Conservation (phyloP, 345 rosid species). For the Aquilaria malaccensis region DNA sequence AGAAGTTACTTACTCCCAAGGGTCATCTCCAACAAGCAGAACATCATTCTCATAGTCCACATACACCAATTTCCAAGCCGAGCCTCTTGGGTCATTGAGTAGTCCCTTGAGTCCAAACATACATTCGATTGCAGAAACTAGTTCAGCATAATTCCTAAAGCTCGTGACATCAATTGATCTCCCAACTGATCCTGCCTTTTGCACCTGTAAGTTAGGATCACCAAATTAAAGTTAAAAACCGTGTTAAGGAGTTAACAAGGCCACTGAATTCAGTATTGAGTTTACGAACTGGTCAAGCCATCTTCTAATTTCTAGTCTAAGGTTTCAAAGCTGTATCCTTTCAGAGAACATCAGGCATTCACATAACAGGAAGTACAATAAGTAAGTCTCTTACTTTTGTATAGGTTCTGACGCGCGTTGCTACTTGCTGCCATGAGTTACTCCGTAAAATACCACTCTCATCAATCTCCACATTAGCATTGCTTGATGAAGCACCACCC, state of each 20-base stretch:
- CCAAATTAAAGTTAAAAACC: background rate
- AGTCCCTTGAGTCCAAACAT: constrained; percentile 95
- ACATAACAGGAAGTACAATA: background rate
- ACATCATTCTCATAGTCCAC: constrained; percentile 97
- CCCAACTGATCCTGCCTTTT: constrained; percentile 94
- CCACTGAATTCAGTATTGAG: background rate
- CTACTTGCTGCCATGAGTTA: constrained; percentile 66
- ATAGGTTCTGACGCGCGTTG: constrained; percentile 77
- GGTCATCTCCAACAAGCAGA: constrained; percentile 96
- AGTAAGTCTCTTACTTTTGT: constrained; percentile 54
- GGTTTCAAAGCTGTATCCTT: no score
- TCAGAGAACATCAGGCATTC: background rate
- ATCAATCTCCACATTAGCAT: constrained; percentile 77
- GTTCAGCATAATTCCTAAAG: constrained; percentile 74
- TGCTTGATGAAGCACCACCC: constrained; percentile 89
- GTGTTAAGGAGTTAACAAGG: background rate
- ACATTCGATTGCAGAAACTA: constrained; percentile 75
- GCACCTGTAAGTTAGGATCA: constrained; percentile 52
- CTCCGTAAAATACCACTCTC: constrained; percentile 61
- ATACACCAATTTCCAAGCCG: constrained; percentile 92
- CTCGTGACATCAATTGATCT: constrained; percentile 90
- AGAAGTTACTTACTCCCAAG: constrained; percentile 80
- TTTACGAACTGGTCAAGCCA: background rate
- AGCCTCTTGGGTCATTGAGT: constrained; percentile 68
- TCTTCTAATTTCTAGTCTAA: no score